phyloP scores from a whole-genome alignment of 129 eudicot genomes.

The Chrysanthemum makinoi region DNA sequence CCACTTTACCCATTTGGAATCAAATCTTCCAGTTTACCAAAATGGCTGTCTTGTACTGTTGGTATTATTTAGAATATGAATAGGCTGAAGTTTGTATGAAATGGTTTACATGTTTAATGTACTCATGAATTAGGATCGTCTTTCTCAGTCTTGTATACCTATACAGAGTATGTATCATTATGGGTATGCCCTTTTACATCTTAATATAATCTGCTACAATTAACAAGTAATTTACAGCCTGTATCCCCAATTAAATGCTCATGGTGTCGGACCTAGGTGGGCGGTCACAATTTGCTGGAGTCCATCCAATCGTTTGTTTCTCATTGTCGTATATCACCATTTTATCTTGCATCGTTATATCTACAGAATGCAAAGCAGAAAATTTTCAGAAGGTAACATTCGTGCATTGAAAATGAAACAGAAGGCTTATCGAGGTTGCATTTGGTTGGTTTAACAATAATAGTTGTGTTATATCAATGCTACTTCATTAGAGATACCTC shows the following conservation, averaged over 20 bases:
- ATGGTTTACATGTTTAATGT: conserved; percentile 22
- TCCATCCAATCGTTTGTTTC: conserved; percentile 82
- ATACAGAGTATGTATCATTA: conserved; percentile 24
- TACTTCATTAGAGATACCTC: conserved; percentile 47
- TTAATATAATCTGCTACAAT: conserved; percentile 4
- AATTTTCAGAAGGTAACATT: not conserved
- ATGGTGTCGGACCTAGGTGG: conserved; percentile 41
- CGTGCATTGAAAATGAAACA: not conserved
- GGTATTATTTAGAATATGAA: conserved; percentile 16
- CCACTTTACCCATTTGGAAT: not conserved
- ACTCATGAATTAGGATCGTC: conserved; percentile 23
- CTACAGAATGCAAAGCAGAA: conserved; percentile 36
- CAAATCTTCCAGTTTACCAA: conserved; percentile 4
- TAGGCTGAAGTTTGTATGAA: conserved; percentile 25
- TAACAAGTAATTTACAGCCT: conserved; percentile 7
- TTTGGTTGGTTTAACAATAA: not conserved
- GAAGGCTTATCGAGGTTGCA: not conserved
- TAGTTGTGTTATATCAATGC: not conserved
- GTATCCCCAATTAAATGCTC: conserved; percentile 19
- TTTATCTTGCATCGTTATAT: conserved; percentile 94
- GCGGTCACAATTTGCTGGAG: conserved; percentile 66
- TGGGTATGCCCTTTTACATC: conserved; percentile 22
- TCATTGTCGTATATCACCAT: conserved; percentile 92
- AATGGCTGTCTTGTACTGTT: conserved; percentile 17
- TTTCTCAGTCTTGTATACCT: conserved; percentile 16